Evolutionary conservation across 805 yeast species (phyloP).

Genomic region (Candida hispaniensis): DNA sequence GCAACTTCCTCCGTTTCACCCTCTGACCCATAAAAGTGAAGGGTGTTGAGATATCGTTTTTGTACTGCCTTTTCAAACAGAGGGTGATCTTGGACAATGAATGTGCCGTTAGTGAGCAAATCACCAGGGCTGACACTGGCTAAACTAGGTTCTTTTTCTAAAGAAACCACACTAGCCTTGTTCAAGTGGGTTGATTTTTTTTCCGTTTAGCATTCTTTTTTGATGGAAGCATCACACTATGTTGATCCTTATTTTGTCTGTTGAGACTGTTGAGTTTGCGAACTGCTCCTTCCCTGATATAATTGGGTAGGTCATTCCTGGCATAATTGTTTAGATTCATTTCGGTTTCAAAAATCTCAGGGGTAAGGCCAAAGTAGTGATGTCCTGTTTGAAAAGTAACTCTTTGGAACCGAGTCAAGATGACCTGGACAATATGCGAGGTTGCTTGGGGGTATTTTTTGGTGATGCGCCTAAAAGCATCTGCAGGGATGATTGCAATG

Average conservation of each 20-base stretch:
- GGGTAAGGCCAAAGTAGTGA: conserved; percentile 71
- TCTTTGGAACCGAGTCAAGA: conserved; percentile 71
- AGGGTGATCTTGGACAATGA: conserved; percentile 20
- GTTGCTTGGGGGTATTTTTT: conserved; percentile 76
- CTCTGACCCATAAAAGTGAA: conserved; percentile 25
- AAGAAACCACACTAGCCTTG: background rate
- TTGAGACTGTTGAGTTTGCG: conserved; percentile 19
- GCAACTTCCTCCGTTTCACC: conserved; percentile 66
- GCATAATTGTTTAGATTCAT: conserved; percentile 44
- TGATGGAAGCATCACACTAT: conserved; percentile 11
- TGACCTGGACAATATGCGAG: conserved; percentile 89
- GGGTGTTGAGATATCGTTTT: conserved; percentile 7
- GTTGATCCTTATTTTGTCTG: conserved; percentile 19
- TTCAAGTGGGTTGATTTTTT: conserved; percentile 16
- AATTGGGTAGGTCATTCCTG: conserved; percentile 47
- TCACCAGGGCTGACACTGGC: conserved; percentile 77
- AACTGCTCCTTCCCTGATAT: conserved; percentile 24
- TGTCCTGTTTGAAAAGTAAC: conserved; percentile 90
- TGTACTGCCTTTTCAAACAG: conserved; percentile 5
- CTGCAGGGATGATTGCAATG: conserved; percentile 82
- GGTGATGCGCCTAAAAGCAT: conserved; percentile 64
- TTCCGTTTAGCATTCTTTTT: conserved; percentile 11
- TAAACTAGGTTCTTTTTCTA: no score
- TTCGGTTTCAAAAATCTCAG: conserved; percentile 72
- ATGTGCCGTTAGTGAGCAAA: conserved; percentile 67